A percentile compares a stretch with the other conserved stretches of the same genome.
phyloP scores from a whole-genome alignment of 75 land plant genomes.

The Sequoiadendron giganteum region DNA sequence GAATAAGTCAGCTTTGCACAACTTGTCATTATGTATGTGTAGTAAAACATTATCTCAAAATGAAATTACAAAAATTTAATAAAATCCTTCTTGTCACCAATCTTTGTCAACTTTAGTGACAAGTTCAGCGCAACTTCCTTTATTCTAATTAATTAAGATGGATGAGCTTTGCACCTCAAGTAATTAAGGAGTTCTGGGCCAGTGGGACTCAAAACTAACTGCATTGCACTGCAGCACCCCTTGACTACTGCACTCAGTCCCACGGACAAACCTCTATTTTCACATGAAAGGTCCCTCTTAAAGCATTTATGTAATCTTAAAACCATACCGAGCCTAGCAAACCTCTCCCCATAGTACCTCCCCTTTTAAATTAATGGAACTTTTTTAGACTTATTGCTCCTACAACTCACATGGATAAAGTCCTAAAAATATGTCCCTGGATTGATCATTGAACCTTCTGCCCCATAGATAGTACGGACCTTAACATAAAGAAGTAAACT shows the following conservation, averaged over 20 bases:
- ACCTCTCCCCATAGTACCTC: neutral
- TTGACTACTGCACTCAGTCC: too few relatives aligned
- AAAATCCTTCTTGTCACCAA: too few relatives aligned
- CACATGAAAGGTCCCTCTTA: neutral
- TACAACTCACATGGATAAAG: too few relatives aligned
- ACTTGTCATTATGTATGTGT: too few relatives aligned
- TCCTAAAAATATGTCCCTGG: too few relatives aligned
- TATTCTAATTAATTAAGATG: neutral
- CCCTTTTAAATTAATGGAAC: neutral
- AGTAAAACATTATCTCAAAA: too few relatives aligned
- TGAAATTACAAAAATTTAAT: too few relatives aligned
- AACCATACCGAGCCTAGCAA: neutral
- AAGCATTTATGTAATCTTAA: neutral
- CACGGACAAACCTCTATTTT: neutral
- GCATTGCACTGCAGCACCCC: too few relatives aligned
- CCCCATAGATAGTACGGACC: neutral
- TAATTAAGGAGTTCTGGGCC: neutral
- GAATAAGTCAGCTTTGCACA: too few relatives aligned
- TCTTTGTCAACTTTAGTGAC: neutral
- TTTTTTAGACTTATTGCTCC: neutral
- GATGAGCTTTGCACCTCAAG: neutral
- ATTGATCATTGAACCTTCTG: too few relatives aligned
- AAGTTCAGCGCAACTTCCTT: neutral
- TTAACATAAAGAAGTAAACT: neutral
- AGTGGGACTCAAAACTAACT: neutral